These are phyloP conservation scores for Camelina sativa DNA, from an alignment of 345 rosid species.

Conservation along the genomic window DNA sequence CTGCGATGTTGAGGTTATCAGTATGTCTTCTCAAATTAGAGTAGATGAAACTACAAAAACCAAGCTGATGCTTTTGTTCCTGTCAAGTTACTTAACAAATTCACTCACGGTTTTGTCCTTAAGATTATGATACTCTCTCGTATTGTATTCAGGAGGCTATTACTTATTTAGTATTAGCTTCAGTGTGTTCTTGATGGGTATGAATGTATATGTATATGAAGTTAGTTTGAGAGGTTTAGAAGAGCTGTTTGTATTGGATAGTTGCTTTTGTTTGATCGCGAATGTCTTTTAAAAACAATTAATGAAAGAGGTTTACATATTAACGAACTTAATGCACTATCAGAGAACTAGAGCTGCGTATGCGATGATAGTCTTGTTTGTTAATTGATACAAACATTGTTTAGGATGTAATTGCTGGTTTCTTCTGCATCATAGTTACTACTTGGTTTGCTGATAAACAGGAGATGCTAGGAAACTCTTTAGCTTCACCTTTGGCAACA, in stretches of 20 bases:
- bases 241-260: no score
- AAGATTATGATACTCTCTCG: neutral
- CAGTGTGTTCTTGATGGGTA: neutral
- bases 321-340: neutral
- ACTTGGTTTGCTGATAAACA: slow-evolving; percentile 29
- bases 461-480: slow-evolving; percentile 64
- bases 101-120: neutral
- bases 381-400: slow-evolving; percentile 3
- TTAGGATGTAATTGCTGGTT: neutral
- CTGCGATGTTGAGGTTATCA: neutral
- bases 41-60: neutral
- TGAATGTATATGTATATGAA: neutral
- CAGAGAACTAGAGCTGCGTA: neutral
- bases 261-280: neutral
- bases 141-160: slow-evolving; percentile 11
- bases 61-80: neutral
- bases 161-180: neutral
- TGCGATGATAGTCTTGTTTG: neutral
- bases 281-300: neutral
- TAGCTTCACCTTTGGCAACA: slow-evolving; percentile 60
- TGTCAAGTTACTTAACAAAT: neutral
- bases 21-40: neutral
- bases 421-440: neutral
- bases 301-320: neutral
- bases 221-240: no score